Conservation (phyloP, 192 early-diverging fungal genomes). For the Lunasporangiospora selenospora region DNA sequence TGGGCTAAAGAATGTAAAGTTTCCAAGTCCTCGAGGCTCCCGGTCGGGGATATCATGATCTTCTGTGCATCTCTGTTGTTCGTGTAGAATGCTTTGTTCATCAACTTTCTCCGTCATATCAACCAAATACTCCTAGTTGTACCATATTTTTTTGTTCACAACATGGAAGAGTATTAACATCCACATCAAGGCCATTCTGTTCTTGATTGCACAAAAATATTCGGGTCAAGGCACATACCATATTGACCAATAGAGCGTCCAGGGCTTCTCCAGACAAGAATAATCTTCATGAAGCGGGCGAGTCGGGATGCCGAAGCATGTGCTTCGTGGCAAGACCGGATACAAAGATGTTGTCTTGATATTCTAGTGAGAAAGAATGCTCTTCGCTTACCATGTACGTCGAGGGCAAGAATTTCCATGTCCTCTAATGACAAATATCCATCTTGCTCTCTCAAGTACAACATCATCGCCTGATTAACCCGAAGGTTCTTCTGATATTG, state of each 20-base stretch:
- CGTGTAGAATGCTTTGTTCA: not conserved
- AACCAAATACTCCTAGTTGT: slow-evolving; percentile 2
- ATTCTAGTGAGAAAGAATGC: slow-evolving; percentile 1
- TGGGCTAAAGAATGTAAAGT: slow-evolving; percentile 7
- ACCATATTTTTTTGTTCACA: too few relatives aligned
- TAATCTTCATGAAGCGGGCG: slow-evolving; percentile 1
- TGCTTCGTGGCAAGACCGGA: slow-evolving; percentile 6
- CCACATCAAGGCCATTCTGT: not conserved
- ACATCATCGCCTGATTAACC: slow-evolving; percentile 21
- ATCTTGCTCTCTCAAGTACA: slow-evolving; percentile 11
- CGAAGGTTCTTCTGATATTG: slow-evolving; percentile 25
- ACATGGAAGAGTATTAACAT: not conserved
- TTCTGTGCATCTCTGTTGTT: not conserved
- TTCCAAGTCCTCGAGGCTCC: not conserved
- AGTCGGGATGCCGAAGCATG: slow-evolving; percentile 6
- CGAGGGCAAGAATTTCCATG: slow-evolving; percentile 8
- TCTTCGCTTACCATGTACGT: slow-evolving; percentile 17
- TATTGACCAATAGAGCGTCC: slow-evolving; percentile 1
- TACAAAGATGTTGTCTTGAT: not conserved
- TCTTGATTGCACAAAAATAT: not conserved
- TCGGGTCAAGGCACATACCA: not conserved
- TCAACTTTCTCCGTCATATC: not conserved
- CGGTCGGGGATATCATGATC: not conserved
- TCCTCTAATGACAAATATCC: slow-evolving; percentile 10
- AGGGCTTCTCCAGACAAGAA: not conserved